Conservation (phyloP, 805 yeast species). For the Scheffersomyces coipomensis region DNA sequence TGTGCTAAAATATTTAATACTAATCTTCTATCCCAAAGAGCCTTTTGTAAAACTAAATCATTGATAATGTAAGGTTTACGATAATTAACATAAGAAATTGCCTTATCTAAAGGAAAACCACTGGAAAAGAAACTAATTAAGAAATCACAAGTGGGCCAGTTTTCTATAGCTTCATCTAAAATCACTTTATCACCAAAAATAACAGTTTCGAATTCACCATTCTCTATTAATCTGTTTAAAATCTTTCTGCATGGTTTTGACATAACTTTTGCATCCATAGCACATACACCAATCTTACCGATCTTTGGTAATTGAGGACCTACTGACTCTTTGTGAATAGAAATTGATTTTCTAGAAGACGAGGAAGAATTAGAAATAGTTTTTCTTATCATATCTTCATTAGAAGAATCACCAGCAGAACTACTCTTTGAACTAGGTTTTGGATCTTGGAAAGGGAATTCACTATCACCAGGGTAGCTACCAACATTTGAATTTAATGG, state of each 20-base stretch:
- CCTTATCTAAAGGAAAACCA: constrained; percentile 96
- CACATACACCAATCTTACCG: constrained; percentile 97
- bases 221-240: constrained; percentile 79
- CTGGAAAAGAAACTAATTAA: constrained; percentile 89
- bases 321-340: constrained; percentile 35
- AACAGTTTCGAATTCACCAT: constrained; percentile 94
- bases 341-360: constrained; percentile 26
- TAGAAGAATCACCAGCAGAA: constrained; percentile 7
- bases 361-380: constrained; percentile 36
- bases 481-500: constrained; percentile 2
- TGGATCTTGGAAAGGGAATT: not conserved
- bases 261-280: constrained; percentile 96
- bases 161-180: constrained; percentile 87
- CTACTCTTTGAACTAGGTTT: constrained; percentile 4
- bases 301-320: constrained; percentile 62
- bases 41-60: constrained; percentile 87
- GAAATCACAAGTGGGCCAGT: constrained; percentile 99
- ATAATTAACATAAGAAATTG: constrained; percentile 83
- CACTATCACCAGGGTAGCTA: not conserved
- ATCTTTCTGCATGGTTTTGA: constrained; percentile 95
- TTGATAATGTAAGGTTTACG: constrained; percentile 89
- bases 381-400: constrained; percentile 13
- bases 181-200: constrained; percentile 97
- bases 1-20: constrained; percentile 78
- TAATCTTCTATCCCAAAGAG: constrained; percentile 95